These are phyloP conservation scores for Lactuca saligna DNA, from an alignment of 129 eudicot species.

Conservation along the genomic window DNA sequence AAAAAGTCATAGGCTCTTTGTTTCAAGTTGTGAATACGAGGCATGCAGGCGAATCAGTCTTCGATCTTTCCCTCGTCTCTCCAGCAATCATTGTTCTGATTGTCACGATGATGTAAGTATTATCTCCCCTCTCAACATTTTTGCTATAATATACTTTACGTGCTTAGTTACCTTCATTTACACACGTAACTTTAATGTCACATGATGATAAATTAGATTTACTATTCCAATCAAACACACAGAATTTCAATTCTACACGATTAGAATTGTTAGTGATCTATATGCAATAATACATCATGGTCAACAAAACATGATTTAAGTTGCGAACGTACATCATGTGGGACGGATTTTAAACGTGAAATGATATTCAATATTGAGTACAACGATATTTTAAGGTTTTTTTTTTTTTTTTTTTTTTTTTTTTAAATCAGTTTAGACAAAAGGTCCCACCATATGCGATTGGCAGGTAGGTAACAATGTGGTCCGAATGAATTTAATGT, in stretches of 20 bases:
- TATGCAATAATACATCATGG: not conserved
- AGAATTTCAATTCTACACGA: not conserved
- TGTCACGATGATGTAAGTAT: conserved; percentile 48
- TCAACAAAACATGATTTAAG: not conserved
- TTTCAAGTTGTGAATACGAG: conserved; percentile 50
- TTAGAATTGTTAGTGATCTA: not conserved
- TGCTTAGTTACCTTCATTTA: too few species aligned
- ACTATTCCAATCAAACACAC: too few species aligned
- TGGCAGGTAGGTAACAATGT: not conserved
- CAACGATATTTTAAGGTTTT: not conserved
- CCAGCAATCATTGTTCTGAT: conserved; percentile 49
- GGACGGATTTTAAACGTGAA: not conserved
- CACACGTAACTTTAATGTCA: too few species aligned
- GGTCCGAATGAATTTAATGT: not conserved
- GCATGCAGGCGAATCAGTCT: conserved; percentile 49
- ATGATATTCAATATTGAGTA: not conserved
- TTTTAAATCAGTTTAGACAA: not conserved
- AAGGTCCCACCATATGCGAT: conserved; percentile 16
- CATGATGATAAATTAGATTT: not conserved
- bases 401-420: not conserved
- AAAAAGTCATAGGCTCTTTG: conserved; percentile 38
- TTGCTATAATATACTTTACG: not conserved
- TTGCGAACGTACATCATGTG: not conserved
- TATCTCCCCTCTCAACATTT: not conserved
- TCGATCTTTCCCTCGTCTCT: conserved; percentile 44